Evolutionary conservation across 2,329 filamentous ascomycete genomes (phyloP).

Genomic region (Zymoseptoria crescenta): DNA sequence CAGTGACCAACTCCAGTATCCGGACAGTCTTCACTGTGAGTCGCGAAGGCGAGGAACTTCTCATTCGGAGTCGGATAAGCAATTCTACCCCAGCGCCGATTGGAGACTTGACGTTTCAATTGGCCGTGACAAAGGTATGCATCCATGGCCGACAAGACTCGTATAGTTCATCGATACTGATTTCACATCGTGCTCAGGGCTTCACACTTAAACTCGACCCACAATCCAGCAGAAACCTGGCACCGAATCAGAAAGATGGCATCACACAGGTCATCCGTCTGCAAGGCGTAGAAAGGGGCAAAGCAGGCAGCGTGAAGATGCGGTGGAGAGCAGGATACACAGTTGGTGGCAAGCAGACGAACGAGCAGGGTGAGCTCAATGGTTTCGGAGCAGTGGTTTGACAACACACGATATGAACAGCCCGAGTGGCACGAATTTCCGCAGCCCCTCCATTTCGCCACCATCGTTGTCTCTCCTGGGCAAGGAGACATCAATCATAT

Average conservation of each 20-base stretch:
- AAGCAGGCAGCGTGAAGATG: constrained; percentile 76
- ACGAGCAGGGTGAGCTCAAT: constrained; percentile 78
- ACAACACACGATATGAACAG: too few relatives aligned
- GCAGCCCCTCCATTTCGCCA: too few relatives aligned
- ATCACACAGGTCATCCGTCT: constrained; percentile 76
- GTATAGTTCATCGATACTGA: background rate
- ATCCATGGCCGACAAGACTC: background rate
- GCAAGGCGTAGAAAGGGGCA: constrained; percentile 62
- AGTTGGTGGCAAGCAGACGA: constrained; percentile 53
- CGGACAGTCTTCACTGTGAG: constrained; percentile 66
- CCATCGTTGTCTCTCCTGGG: too few relatives aligned
- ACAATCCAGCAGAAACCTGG: constrained; percentile 70
- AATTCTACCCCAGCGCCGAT: constrained; percentile 68
- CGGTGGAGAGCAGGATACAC: constrained; percentile 81
- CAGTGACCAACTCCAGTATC: constrained; percentile 57
- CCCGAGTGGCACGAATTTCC: too few relatives aligned
- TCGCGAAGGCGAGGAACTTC: constrained; percentile 49
- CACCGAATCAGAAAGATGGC: constrained; percentile 63
- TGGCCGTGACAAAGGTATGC: constrained; percentile 83
- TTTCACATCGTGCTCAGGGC: constrained; percentile 44
- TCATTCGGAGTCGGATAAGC: constrained; percentile 75
- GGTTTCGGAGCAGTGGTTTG: constrained; percentile 49
- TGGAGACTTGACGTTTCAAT: constrained; percentile 76
- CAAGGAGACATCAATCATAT: too few relatives aligned
- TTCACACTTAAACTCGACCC: constrained; percentile 75